phyloP scores from a whole-genome alignment of 805 yeast species.

The Ogataea pignaliae region DNA sequence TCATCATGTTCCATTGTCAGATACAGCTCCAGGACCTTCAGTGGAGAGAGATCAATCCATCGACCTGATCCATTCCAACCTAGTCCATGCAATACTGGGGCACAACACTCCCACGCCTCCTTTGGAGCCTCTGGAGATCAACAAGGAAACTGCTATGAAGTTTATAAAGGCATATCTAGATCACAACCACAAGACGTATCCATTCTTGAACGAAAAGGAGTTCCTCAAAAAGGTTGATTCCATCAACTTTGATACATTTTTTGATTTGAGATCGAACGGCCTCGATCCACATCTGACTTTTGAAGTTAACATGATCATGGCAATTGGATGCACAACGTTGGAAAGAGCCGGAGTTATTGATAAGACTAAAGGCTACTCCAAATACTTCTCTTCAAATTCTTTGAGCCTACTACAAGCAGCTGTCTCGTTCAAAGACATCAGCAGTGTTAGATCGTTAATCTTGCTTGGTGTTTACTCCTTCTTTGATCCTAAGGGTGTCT shows the following conservation, averaged over 20 bases:
- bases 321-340: constrained; percentile 50
- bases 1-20: neutral
- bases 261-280: constrained; percentile 6
- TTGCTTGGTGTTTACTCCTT: constrained; percentile 47
- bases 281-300: constrained; percentile 32
- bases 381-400: constrained; percentile 37
- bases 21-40: neutral
- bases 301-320: constrained; percentile 48
- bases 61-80: constrained; percentile 11
- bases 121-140: constrained; percentile 23
- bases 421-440: constrained; percentile 35
- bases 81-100: constrained; percentile 21
- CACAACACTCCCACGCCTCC: constrained; percentile 25
- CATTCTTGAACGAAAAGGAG: constrained; percentile 37
- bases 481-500: constrained; percentile 44
- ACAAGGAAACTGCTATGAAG: constrained; percentile 24
- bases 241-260: constrained; percentile 18
- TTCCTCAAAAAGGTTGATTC: constrained; percentile 29
- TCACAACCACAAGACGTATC: constrained; percentile 40
- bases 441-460: constrained; percentile 38
- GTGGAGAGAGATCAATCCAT: constrained; percentile 2
- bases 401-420: constrained; percentile 36
- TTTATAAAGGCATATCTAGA: constrained; percentile 42
- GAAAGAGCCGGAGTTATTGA: constrained; percentile 36
- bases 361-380: constrained; percentile 34